These are phyloP conservation scores for Ormosia emarginata DNA, from an alignment of 306 rosid genomes.

Conservation along the genomic window DNA sequence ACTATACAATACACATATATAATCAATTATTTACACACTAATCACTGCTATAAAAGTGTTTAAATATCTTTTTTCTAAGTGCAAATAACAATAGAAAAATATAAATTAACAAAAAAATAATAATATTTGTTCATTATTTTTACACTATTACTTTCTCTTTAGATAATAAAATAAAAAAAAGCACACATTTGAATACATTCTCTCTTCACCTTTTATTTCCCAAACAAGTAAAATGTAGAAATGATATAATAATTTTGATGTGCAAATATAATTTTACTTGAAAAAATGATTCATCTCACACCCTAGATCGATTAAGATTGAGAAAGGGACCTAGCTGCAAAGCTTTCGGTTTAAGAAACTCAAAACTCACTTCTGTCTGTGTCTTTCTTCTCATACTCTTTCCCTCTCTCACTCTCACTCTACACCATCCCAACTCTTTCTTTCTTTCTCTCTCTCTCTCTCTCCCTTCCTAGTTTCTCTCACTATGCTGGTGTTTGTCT, in stretches of 20 bases:
- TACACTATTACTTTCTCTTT: no score
- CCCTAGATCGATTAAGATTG: slow-evolving; percentile 17
- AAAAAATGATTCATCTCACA: slow-evolving; percentile 24
- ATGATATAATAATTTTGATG: no score
- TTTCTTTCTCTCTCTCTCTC: background rate
- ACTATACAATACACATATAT: no score
- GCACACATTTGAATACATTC: no score
- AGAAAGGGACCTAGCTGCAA: slow-evolving; percentile 13
- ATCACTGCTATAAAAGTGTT: no score
- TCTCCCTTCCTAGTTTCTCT: background rate
- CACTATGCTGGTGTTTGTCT: slow-evolving; percentile 4
- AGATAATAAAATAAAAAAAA: no score
- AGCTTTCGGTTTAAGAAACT: slow-evolving; percentile 40
- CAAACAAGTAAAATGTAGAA: no score
- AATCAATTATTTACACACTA: no score
- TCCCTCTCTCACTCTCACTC: background rate
- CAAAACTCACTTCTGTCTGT: background rate
- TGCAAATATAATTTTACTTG: no score
- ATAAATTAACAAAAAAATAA: no score
- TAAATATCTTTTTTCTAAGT: background rate
- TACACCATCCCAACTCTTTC: background rate
- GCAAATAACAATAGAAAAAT: background rate
- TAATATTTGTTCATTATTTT: no score
- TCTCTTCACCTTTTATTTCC: no score
- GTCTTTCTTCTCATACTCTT: slow-evolving; percentile 3